Evolutionary conservation across 176 grass and related monocot genomes (phyloP), one percentile per base, ranked within the genome.

Genomic region (Saccharum spontaneum): DNA sequence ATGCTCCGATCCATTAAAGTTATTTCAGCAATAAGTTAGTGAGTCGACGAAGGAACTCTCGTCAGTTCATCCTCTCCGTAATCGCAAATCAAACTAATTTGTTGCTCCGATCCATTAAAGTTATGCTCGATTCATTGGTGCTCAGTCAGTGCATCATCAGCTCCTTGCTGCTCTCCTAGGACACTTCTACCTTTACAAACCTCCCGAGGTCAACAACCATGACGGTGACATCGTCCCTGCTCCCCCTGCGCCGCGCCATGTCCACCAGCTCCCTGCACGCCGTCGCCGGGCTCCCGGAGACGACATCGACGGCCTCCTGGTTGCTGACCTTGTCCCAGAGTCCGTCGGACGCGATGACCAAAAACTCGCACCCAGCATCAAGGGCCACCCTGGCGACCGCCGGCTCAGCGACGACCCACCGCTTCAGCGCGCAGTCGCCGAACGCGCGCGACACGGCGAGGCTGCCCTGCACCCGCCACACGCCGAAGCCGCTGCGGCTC

Each of bases 291-390:
- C 6, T 48, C 13, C 71, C 61, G 0, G 77, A 24, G 39, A 98
- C 83, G n/a, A 33, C 87, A 67, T 95, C 87, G 10, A 98, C 91
- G 28, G 89, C 96, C 85, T 98, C 96, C 80, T 95, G 93, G 82
- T 98, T 87, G 68, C 40, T 69, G 41, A 97, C 92, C 92, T 94
- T 97, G 52, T 91, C 89, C 95, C 95, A 97, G 14, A 93, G 84
- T 22, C 95, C 95, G 16, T 94, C 95, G 10, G 95, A 97, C 16
- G 95, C 95, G 36, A 97, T 17, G 65, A 97, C 86, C 26, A 97
- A 66, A 79, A 94, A 97, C 65, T 97, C 90, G 66, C 88, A 88
- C 14, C 85, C 81, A 10, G 80, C 73, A 15, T 45, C 38, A 4
- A 97, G 52, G 9, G 77, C 34, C 22, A 88, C 15, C 66, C 6